phyloP scores from a whole-genome alignment of 106 monocot genomes.

The Iris macrosiphon region DNA sequence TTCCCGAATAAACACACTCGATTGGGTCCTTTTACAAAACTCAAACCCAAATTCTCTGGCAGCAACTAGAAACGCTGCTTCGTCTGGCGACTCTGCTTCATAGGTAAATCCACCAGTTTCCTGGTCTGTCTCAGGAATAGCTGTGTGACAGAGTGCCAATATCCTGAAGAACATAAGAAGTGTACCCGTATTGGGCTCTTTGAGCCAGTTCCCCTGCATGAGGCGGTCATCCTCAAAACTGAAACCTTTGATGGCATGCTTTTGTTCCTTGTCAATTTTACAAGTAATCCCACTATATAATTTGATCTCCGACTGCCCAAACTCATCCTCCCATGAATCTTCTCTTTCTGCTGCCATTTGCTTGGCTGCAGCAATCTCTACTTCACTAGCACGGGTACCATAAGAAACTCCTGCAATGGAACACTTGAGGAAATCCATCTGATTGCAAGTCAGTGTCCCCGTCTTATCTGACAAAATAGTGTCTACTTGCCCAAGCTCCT shows the following conservation, averaged over 20 bases:
- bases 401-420: slow-evolving; percentile 57
- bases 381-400: slow-evolving; percentile 55
- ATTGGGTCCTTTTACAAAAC: slow-evolving; percentile 70
- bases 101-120: slow-evolving; percentile 52
- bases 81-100: slow-evolving; percentile 88
- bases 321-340: slow-evolving; percentile 14
- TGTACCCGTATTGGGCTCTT: slow-evolving; percentile 26
- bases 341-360: slow-evolving; percentile 33
- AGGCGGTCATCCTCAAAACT: slow-evolving; percentile 70
- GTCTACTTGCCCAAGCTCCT: slow-evolving; percentile 77
- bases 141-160: slow-evolving; percentile 75
- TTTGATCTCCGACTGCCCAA: slow-evolving; percentile 29
- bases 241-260: slow-evolving; percentile 47
- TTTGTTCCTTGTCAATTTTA: slow-evolving; percentile 14
- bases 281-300: slow-evolving; percentile 12
- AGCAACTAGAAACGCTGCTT: slow-evolving; percentile 76
- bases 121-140: slow-evolving; percentile 61
- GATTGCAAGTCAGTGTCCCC: slow-evolving; percentile 67
- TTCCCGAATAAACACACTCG: slow-evolving; percentile 55
- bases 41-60: slow-evolving; percentile 82
- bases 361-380: slow-evolving; percentile 63
- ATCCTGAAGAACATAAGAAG: slow-evolving; percentile 59
- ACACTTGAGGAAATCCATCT: slow-evolving; percentile 82
- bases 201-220: slow-evolving; percentile 71
- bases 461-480: slow-evolving; percentile 74